Evolutionary conservation across 192 early-diverging fungal genomes (phyloP).

Genomic region (Glomus cerebriforme): DNA sequence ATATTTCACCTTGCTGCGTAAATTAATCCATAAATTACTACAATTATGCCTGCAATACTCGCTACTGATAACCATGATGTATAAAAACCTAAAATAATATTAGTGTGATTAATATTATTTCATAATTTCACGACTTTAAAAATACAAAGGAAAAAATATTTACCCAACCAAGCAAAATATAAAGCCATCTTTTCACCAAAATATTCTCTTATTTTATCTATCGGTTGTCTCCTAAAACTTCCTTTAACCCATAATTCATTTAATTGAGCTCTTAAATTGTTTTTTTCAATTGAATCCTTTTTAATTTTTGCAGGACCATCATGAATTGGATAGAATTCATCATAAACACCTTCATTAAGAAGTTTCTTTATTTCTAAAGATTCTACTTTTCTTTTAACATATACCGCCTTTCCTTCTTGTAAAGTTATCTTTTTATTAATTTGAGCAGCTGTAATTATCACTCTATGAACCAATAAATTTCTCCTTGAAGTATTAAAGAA

Average conservation of each 20-base stretch:
- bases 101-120: neutral
- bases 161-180: conserved; percentile 70
- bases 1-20: neutral
- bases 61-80: conserved; percentile 59
- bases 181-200: conserved; percentile 71
- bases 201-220: conserved; percentile 57
- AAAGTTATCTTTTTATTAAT: conserved; percentile 34
- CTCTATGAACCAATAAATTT: conserved; percentile 32
- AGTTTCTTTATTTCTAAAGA: conserved; percentile 48
- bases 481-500: conserved; percentile 36
- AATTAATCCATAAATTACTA: conserved; percentile 54
- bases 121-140: neutral
- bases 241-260: conserved; percentile 46
- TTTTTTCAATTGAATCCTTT: conserved; percentile 33
- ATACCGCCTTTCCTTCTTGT: conserved; percentile 31
- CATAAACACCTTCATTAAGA: conserved; percentile 44
- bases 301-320: conserved; percentile 51
- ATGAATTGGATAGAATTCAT: conserved; percentile 56
- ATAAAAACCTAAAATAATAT: conserved; percentile 46
- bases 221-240: conserved; percentile 40
- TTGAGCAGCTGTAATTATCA: conserved; percentile 24
- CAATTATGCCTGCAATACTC: conserved; percentile 50
- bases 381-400: conserved; percentile 33
- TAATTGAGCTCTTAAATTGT: conserved; percentile 41
- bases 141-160: neutral